Percentiles rank a stretch among this genome's conserved stretches.
Conservation (phyloP, 2,329 filamentous ascomycete species). For the Xylariaceae sp. region DNA sequence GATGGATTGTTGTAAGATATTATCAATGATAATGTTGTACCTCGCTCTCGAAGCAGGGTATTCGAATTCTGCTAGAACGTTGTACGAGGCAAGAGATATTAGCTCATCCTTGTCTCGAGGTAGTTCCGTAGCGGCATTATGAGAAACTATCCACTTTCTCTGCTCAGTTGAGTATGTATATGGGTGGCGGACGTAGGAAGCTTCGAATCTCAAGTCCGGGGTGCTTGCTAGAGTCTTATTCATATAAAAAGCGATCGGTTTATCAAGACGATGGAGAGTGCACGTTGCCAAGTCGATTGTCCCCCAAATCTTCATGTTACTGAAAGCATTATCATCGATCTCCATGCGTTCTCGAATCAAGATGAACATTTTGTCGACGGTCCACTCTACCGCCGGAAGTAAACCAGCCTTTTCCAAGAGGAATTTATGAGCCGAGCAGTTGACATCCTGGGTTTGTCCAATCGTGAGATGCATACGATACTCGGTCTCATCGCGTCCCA, state of each 20-base stretch:
- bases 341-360: conserved; percentile 45
- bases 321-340: conserved; percentile 29
- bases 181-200: conserved; percentile 12
- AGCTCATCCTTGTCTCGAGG: conserved; percentile 8
- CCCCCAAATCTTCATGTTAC: conserved; percentile 56
- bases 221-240: not conserved
- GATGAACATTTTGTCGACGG: conserved; percentile 45
- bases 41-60: conserved; percentile 41
- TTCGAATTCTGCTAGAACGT: conserved; percentile 49
- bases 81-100: conserved; percentile 45
- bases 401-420: conserved; percentile 49
- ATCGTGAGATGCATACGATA: conserved; percentile 56
- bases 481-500: conserved; percentile 29
- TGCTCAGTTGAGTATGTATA: conserved; percentile 17
- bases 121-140: not conserved
- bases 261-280: conserved; percentile 11
- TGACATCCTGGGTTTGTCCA: conserved; percentile 50
- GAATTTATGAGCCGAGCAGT: conserved; percentile 43
- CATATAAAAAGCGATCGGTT: conserved; percentile 15
- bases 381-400: conserved; percentile 47
- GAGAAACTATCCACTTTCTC: conserved; percentile 20
- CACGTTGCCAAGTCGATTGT: conserved; percentile 37
- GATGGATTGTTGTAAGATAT: conserved; percentile 40
- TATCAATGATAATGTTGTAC: conserved; percentile 41
- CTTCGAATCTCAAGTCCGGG: not conserved